These are phyloP conservation scores for Ceratocystis harringtonii DNA, from an alignment of 2,329 filamentous ascomycete genomes.

Conservation along the genomic window DNA sequence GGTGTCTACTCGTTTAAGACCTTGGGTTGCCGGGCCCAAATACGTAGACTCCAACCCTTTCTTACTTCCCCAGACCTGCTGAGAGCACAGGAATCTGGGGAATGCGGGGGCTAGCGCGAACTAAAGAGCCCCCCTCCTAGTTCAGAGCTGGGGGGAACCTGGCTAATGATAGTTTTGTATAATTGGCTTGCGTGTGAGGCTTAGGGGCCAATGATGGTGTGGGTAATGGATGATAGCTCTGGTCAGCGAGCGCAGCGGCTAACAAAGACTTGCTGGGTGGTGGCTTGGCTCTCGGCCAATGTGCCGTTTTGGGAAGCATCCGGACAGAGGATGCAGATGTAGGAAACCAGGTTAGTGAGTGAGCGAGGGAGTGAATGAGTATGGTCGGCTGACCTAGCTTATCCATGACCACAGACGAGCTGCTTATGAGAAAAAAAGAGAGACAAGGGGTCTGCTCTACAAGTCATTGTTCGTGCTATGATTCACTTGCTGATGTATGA, in stretches of 20 bases:
- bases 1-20: background rate
- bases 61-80: background rate
- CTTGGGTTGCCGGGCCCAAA: background rate
- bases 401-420: too few species aligned
- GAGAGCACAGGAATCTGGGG: constrained; percentile 1
- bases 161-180: background rate
- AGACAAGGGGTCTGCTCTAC: too few species aligned
- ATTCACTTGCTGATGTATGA: too few species aligned
- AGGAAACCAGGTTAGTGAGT: too few species aligned
- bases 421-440: too few species aligned
- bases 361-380: too few species aligned
- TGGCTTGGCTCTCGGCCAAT: background rate
- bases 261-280: background rate
- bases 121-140: background rate
- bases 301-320: background rate
- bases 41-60: background rate
- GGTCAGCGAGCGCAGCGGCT: background rate
- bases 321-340: background rate
- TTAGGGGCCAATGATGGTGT: background rate
- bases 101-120: constrained; percentile 1
- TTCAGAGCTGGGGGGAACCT: background rate
- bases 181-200: background rate
- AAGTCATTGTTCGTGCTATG: too few species aligned
- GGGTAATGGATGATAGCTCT: background rate
- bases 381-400: too few species aligned